These are phyloP conservation scores for Echinochloa phyllopogon DNA, from an alignment of 176 grass and related monocot species.

Conservation along the genomic window DNA sequence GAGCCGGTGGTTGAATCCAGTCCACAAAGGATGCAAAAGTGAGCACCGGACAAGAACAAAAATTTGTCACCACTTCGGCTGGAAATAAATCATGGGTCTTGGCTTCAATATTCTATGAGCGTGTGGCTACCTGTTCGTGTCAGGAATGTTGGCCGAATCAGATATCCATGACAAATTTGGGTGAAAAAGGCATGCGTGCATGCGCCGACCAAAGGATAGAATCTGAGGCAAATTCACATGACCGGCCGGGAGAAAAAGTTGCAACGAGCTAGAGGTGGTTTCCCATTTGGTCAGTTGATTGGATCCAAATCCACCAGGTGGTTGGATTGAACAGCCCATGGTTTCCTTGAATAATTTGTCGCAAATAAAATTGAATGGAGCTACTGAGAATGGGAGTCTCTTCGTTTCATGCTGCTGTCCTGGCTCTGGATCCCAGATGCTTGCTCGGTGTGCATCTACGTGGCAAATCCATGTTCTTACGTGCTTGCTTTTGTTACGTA, in stretches of 20 bases:
- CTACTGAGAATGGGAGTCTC: neutral
- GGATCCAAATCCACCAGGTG: conserved; percentile 20
- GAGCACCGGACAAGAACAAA: neutral
- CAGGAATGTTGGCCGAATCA: neutral
- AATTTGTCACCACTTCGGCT: neutral
- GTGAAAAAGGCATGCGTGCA: neutral
- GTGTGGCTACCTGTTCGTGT: conserved; percentile 9
- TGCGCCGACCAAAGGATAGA: conserved; percentile 44
- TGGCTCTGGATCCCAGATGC: conserved; percentile 11
- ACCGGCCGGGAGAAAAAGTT: neutral
- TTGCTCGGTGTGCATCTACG: neutral
- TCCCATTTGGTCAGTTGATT: neutral
- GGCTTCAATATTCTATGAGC: neutral
- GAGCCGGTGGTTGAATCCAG: conserved; percentile 38
- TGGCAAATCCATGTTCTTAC: neutral
- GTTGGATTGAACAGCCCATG: conserved; percentile 15
- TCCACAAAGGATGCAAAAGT: conserved; percentile 25
- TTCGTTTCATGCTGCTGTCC: conserved; percentile 18
- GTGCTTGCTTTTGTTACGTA: neutral
- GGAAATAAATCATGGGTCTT: neutral
- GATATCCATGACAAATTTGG: neutral
- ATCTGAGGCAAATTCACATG: conserved; percentile 40
- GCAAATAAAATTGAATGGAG: neutral
- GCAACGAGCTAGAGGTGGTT: neutral
- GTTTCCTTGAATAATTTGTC: neutral